Evolutionary conservation across 2,329 filamentous ascomycete genomes (phyloP).

Genomic region (Aspergillus brasiliensis): DNA sequence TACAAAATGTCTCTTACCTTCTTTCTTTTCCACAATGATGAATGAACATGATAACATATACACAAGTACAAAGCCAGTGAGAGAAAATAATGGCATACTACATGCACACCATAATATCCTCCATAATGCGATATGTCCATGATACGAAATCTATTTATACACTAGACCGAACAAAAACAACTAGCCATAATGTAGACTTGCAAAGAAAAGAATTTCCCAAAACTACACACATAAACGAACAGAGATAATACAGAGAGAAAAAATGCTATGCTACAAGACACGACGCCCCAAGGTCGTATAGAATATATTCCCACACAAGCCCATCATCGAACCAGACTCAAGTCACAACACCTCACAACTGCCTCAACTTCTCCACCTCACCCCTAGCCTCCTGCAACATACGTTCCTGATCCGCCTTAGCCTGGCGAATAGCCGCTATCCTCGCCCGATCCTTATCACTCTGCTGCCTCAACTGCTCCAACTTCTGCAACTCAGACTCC

Average conservation of each 20-base stretch:
- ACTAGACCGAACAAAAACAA: too few species aligned
- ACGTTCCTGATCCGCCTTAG: constrained; percentile 48
- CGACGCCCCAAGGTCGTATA: constrained; percentile 13
- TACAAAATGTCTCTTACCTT: not conserved
- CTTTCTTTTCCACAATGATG: not conserved
- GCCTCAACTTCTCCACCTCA: constrained; percentile 46
- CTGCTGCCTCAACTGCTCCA: constrained; percentile 37
- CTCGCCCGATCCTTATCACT: constrained; percentile 43
- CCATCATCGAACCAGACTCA: constrained; percentile 9
- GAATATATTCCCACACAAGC: constrained; percentile 3
- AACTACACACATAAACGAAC: constrained; percentile 25
- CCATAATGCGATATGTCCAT: not conserved
- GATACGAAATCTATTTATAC: too few species aligned
- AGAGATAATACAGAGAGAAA: constrained; percentile 11
- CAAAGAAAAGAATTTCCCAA: constrained; percentile 12
- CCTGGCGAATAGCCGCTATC: constrained; percentile 43
- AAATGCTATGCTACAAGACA: constrained; percentile 29
- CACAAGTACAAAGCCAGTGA: too few species aligned
- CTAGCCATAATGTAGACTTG: not conserved
- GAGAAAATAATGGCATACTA: not conserved
- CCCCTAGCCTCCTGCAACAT: constrained; percentile 48
- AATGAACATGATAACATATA: not conserved
- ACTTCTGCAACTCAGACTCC: constrained; percentile 36
- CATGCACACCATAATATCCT: not conserved
- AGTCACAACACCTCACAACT: constrained; percentile 30